Percentiles rank a stretch among this genome's conserved stretches.
Evolutionary conservation across 352 stramenopile species (phyloP).

Genomic region (Globisporangium alternatum): DNA sequence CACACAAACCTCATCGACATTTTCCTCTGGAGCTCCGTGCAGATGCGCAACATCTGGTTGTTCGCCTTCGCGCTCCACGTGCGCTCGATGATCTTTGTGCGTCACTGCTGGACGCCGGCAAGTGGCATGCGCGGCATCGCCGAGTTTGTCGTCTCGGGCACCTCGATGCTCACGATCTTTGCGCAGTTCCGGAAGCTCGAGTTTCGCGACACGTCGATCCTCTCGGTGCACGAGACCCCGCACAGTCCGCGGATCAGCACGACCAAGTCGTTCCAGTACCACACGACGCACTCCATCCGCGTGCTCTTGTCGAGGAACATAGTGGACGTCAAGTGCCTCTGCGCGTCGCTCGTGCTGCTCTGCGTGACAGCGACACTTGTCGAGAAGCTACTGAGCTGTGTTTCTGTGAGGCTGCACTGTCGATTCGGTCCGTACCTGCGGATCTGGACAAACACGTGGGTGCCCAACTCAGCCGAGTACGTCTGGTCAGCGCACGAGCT

Average conservation of each 20-base stretch:
- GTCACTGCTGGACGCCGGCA: constrained; percentile 8
- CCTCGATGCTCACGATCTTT: constrained; percentile 14
- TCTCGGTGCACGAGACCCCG: constrained; percentile 2
- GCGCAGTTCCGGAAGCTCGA: constrained; percentile 2
- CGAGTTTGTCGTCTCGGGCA: constrained; percentile 21
- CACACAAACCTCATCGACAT: background rate
- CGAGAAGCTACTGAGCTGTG: background rate
- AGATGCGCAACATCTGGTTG: constrained; percentile 16
- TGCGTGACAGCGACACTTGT: background rate
- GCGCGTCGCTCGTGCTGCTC: background rate
- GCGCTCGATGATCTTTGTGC: background rate
- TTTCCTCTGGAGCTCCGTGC: background rate
- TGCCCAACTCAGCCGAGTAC: background rate
- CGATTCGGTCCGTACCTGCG: background rate
- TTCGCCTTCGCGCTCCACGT: constrained; percentile 16
- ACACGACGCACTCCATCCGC: background rate
- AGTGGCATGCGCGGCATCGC: constrained; percentile 16
- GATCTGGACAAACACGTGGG: background rate
- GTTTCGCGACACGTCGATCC: constrained; percentile 1
- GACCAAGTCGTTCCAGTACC: background rate
- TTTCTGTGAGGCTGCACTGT: background rate
- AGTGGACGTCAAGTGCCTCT: constrained; percentile 3
- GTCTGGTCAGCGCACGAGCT: background rate
- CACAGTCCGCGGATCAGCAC: background rate
- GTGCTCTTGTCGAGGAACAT: background rate